phyloP scores from a whole-genome alignment of 352 stramenopile genomes.

The Globisporangium apiculatum region DNA sequence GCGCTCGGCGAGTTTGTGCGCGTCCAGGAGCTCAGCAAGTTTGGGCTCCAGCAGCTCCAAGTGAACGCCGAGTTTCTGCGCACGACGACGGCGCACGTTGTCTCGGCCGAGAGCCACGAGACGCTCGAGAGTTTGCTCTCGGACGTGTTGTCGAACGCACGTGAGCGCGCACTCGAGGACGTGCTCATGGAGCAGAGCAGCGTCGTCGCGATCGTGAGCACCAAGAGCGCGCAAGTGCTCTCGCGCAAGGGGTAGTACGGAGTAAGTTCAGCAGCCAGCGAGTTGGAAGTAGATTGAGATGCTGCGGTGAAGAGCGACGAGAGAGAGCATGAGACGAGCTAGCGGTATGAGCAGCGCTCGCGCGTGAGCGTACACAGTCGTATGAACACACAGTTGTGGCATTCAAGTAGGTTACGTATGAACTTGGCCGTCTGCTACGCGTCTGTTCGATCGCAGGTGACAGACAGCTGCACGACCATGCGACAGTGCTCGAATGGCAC shows the following conservation, averaged over 20 bases:
- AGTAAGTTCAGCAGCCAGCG: background rate
- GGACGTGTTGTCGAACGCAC: conserved; percentile 69
- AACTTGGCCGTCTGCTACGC: too few species aligned
- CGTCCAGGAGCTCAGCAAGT: conserved; percentile 49
- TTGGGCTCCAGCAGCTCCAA: conserved; percentile 74
- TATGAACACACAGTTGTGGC: background rate
- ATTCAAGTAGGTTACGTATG: background rate
- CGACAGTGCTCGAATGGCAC: too few species aligned
- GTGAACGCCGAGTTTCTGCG: conserved; percentile 73
- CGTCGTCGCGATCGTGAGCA: conserved; percentile 78
- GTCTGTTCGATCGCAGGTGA: too few species aligned
- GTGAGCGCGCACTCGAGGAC: conserved; percentile 53
- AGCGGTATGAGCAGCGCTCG: too few species aligned
- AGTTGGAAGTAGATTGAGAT: background rate
- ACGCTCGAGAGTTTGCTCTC: conserved; percentile 63
- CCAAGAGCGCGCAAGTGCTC: conserved; percentile 64
- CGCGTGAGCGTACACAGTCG: background rate
- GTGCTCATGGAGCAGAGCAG: conserved; percentile 79
- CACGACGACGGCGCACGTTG: conserved; percentile 39
- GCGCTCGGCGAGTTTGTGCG: conserved; percentile 65
- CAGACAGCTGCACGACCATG: too few species aligned
- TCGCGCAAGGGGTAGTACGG: conserved; percentile 28
- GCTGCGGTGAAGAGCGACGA: too few species aligned
- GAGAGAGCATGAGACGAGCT: background rate
- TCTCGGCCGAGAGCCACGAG: conserved; percentile 43